These are phyloP conservation scores for Lodderomyces elongisporus DNA, from an alignment of 1,139 yeast species.

Conservation along the genomic window DNA sequence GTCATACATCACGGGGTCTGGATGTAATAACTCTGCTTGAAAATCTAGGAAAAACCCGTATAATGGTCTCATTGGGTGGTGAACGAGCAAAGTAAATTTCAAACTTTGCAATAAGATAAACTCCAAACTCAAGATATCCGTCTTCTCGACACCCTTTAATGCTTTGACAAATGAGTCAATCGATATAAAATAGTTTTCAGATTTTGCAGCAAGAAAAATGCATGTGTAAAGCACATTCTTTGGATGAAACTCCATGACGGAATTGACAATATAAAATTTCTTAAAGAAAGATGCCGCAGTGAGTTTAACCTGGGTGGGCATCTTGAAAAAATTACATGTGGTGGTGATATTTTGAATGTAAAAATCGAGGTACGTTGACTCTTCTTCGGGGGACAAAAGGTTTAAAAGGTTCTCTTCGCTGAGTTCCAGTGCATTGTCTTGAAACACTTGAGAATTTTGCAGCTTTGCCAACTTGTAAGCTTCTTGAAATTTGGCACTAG, in stretches of 20 bases:
- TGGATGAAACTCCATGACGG: slow-evolving; percentile 86
- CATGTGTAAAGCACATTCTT: slow-evolving; percentile 79
- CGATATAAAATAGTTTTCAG: slow-evolving; percentile 85
- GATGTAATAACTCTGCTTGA: slow-evolving; percentile 55
- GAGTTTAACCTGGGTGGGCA: slow-evolving; percentile 55
- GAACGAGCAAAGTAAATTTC: slow-evolving; percentile 75
- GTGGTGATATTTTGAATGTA: slow-evolving; percentile 69
- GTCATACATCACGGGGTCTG: slow-evolving; percentile 32
- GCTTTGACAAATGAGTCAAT: slow-evolving; percentile 75
- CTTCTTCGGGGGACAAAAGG: slow-evolving; percentile 63
- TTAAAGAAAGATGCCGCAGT: slow-evolving; percentile 82
- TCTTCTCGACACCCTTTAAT: slow-evolving; percentile 60
- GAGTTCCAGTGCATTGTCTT: slow-evolving; percentile 19
- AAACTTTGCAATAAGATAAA: slow-evolving; percentile 69
- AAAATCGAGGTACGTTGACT: slow-evolving; percentile 57
- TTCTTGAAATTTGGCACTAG: slow-evolving; percentile 32
- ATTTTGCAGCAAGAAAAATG: slow-evolving; percentile 85
- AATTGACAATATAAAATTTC: slow-evolving; percentile 71
- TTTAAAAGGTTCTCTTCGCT: slow-evolving; percentile 30
- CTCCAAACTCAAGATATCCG: slow-evolving; percentile 72
- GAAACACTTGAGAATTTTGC: slow-evolving; percentile 26
- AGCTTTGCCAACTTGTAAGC: slow-evolving; percentile 24
- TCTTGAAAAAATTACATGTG: slow-evolving; percentile 39
- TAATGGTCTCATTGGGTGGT: slow-evolving; percentile 81
- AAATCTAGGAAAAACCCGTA: slow-evolving; percentile 90